These are phyloP conservation scores for Tetrahymena thermophila DNA, from an alignment of 73 alveolate species.

Conservation along the genomic window DNA sequence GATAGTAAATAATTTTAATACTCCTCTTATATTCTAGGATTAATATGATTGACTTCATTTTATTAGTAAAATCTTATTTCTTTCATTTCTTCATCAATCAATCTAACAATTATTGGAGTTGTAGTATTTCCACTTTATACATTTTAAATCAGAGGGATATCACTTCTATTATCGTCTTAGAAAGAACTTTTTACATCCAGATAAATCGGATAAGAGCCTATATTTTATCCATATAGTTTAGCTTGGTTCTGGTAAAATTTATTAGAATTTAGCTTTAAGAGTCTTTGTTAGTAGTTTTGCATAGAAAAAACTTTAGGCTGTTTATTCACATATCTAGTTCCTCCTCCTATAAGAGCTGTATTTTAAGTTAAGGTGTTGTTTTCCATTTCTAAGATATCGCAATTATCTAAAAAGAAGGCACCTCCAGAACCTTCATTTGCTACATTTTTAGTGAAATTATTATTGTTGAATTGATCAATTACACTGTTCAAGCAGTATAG, in stretches of 20 bases:
- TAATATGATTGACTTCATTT: neutral
- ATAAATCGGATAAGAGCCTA: neutral
- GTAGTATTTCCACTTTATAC: neutral
- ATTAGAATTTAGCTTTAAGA: neutral
- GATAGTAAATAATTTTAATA: neutral
- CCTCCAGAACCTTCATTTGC: neutral
- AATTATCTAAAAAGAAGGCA: neutral
- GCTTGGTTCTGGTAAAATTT: neutral
- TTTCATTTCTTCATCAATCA: neutral
- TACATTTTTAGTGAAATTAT: neutral
- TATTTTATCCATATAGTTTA: neutral
- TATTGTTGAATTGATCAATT: neutral
- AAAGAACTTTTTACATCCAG: neutral
- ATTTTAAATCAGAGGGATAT: neutral
- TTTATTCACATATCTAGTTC: neutral
- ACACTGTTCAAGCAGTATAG: neutral
- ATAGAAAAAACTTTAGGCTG: neutral
- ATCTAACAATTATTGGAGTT: neutral
- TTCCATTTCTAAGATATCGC: neutral
- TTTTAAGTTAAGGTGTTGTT: neutral
- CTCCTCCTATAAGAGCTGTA: neutral
- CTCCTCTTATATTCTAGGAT: neutral
- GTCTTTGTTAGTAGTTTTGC: neutral
- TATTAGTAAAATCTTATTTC: neutral
- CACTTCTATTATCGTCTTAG: neutral